These are phyloP conservation scores for Populus deltoides DNA, from an alignment of 345 rosid species.

Conservation along the genomic window DNA sequence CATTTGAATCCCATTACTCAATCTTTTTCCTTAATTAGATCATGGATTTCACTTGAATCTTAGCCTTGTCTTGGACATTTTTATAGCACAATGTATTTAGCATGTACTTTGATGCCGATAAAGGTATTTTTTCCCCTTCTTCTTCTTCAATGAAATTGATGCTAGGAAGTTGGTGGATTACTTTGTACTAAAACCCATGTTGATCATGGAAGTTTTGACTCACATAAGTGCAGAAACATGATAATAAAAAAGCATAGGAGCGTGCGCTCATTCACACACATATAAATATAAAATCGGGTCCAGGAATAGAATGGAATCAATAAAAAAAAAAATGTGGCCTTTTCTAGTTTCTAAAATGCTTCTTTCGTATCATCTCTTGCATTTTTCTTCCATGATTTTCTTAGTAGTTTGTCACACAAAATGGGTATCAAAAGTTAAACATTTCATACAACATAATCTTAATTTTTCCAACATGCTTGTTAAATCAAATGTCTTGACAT, in stretches of 20 bases:
- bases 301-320: not conserved
- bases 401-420: not conserved
- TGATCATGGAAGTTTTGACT: not conserved
- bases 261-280: too few species aligned
- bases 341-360: not conserved
- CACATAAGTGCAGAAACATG: not conserved
- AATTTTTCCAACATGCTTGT: not conserved
- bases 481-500: not conserved
- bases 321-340: not conserved
- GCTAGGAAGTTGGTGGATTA: not conserved
- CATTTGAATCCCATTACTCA: too few species aligned
- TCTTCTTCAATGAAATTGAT: not conserved
- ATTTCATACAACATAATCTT: too few species aligned
- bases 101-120: not conserved
- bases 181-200: not conserved
- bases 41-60: not conserved
- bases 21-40: not conserved
- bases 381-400: not conserved
- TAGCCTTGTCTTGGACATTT: not conserved
- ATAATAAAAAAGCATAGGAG: not conserved
- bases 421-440: not conserved
- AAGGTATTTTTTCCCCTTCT: too few species aligned
- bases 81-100: not conserved
- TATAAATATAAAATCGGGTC: not conserved
- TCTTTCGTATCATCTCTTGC: not conserved